Percentiles rank a stretch among this genome's conserved stretches.
These are phyloP conservation scores for Nemania serpens DNA, from an alignment of 2,329 filamentous ascomycete species.

Conservation along the genomic window DNA sequence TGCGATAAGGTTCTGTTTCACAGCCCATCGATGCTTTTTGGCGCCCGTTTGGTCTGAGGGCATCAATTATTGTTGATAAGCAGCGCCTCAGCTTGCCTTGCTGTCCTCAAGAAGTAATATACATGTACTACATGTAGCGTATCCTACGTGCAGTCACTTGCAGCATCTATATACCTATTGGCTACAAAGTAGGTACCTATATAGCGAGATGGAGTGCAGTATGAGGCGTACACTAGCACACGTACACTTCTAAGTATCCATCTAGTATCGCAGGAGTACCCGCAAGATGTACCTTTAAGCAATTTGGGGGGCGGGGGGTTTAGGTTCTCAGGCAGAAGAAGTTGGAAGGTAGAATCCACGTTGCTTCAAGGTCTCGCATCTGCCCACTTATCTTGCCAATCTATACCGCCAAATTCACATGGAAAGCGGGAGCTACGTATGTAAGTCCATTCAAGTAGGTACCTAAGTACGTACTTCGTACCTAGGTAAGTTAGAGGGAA, in stretches of 20 bases:
- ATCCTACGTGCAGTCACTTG: neutral
- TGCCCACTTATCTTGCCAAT: slow-evolving; percentile 26
- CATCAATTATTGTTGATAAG: neutral
- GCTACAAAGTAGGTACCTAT: neutral
- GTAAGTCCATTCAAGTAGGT: no score
- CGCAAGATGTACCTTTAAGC: no score
- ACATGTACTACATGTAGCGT: neutral
- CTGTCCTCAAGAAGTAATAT: neutral
- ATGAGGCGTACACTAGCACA: no score
- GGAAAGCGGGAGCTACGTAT: neutral
- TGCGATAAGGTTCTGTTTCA: neutral
- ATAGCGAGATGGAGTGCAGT: neutral
- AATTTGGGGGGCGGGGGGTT: neutral
- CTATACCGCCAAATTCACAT: slow-evolving; percentile 25
- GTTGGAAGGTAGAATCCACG: slow-evolving; percentile 22
- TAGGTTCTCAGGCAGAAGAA: slow-evolving; percentile 7
- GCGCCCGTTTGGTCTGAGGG: neutral
- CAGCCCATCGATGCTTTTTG: neutral
- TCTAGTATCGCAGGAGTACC: no score
- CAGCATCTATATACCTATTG: neutral
- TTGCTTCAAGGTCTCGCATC: slow-evolving; percentile 10
- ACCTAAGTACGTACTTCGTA: neutral
- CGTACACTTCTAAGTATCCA: neutral
- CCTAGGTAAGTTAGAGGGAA: no score
- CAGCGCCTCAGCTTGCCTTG: neutral